Base-by-base conservation (phyloP, 305 asterid genomes). In the Rubia balearica region DNA sequence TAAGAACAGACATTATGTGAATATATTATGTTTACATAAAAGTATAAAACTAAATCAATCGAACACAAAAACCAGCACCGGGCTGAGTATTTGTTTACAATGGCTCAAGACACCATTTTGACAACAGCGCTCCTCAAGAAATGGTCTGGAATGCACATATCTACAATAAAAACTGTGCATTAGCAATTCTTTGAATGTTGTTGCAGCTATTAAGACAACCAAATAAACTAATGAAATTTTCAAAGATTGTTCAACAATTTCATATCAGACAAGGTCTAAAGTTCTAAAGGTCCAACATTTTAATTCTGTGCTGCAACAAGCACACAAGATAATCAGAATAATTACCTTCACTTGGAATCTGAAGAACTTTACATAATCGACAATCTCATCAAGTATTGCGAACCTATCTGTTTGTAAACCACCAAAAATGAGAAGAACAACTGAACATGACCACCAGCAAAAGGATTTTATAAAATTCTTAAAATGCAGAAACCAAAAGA, bases 311-410 rank as follows among this genome's bases (percentile, higher is more conserved):
- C 49, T 36, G 74, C 70, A 72, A 62, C 5, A 65, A n/a, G 38
- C 5, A 33, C 72, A 71, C 7, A 61, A 0, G 21, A 40, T 19
- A 45, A 69, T 63, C 70, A 55, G 33, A 69, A 40, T 48, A 40
- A 42, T 24, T 87, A 94, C 99, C 98, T 94, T 94, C 75, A 94
- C 97, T 81, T 94, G 99, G 73, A 94, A 97, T 73, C 92, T 86
- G 69, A 94, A 83, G 88, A 94, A 94, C 85, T 94, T 94, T 74
- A 94, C 98, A 70, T 94, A 94, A 80, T 94, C 99, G 79, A 91
- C 96, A 69, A 94, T 88, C 82, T 94, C 99, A 75, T 94, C 99
- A 73, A 94, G 90, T 97, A 94, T 94, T 59, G 89, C 94, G 27
- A 98, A 97, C 88, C 96, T 88, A 82, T 94, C 99, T 42, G 97